Evolutionary conservation across 352 stramenopile species (phyloP), one percentile per base, ranked within the genome.

Genomic region (Phytophthora tubulina): DNA sequence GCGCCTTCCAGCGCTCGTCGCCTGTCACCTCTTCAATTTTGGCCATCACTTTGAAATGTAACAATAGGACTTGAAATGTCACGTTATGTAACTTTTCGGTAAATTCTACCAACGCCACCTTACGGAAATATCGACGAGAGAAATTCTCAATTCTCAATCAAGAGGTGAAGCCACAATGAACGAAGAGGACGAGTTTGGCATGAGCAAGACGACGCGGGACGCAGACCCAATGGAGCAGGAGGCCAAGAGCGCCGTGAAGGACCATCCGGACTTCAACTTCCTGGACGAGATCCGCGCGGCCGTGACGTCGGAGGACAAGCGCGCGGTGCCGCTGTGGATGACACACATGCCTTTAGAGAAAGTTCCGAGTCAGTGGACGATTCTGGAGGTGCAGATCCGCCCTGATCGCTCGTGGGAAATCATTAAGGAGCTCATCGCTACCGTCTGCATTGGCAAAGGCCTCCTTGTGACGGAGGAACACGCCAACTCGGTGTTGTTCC

Each of bases 361-460:
- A 44, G 85, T 94, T 64, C 70, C 80, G 52, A 82, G 64, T 41
- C 73, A 86, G 46, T 95, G 87, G 87, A 84, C 72, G 14, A 90
- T 95, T 56, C 64, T 95, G 36, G 73, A 91, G 63, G 81, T 92
- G 11, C 85, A 86, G 35, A 76, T 95, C 27, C 87, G 87, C 3
- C 85, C 87, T 1, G 87, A 95, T 35, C 84, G 86, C 33, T 67
- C 86, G 33, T 95, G 88, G 88, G 70, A 84, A 11, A 53, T 95
- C 55, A 87, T 95, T n/a, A 84, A 92, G 48, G 88, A 94, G 72
- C 85, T 95, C 13, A 70, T 94, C 30, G 83, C 84, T 32, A 95
- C 86, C 0, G 72, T 94, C 7, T 94, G 88, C 73, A 95, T 95
- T 38, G 72, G 79, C 42, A 90, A 93, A 67, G 86, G 86, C 3